phyloP scores from a whole-genome alignment of 2,329 filamentous ascomycete genomes.

The Claviceps paspali region DNA sequence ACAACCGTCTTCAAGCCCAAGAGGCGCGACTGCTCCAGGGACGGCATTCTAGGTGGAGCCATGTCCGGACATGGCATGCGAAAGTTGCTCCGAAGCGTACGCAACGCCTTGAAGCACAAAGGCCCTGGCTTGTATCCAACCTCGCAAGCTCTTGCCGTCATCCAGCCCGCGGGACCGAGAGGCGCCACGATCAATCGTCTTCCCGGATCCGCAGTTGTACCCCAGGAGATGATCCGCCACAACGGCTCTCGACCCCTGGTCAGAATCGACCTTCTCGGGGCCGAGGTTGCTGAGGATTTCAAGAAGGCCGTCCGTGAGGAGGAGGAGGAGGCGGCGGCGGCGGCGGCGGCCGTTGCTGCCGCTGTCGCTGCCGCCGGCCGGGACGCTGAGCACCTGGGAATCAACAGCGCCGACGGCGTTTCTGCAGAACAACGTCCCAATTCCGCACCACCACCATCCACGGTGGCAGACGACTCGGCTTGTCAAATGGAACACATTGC shows the following conservation, averaged over 20 bases:
- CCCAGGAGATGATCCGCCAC: constrained; percentile 32
- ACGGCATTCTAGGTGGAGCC: constrained; percentile 35
- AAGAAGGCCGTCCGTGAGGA: constrained; percentile 59
- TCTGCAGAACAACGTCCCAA: constrained; percentile 10
- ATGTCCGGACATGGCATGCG: constrained; percentile 65
- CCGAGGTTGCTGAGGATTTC: constrained; percentile 63
- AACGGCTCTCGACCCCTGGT: constrained; percentile 36
- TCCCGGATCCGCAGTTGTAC: constrained; percentile 45
- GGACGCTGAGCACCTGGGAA: constrained; percentile 14
- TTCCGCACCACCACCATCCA: constrained; percentile 13
- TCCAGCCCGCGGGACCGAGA: constrained; percentile 33
- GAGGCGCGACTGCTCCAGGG: constrained; percentile 25
- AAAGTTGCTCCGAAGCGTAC: constrained; percentile 73
- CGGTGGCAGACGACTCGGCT: constrained; percentile 26
- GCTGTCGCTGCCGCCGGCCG: constrained; percentile 13
- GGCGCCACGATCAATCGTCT: constrained; percentile 42
- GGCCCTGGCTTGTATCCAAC: constrained; percentile 28
- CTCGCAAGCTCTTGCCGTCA: constrained; percentile 31
- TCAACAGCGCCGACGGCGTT: no score
- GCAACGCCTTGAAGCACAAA: constrained; percentile 58
- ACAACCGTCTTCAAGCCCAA: constrained; percentile 37
- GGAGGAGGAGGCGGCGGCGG: constrained; percentile 20
- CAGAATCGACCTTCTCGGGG: constrained; percentile 71
- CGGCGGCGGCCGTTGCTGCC: constrained; percentile 8
- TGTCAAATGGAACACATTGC: constrained; percentile 25